Percentiles rank a stretch among this genome's conserved stretches.
phyloP scores from a whole-genome alignment of 2,329 filamentous ascomycete species.

The Harringtonia lauricola region DNA sequence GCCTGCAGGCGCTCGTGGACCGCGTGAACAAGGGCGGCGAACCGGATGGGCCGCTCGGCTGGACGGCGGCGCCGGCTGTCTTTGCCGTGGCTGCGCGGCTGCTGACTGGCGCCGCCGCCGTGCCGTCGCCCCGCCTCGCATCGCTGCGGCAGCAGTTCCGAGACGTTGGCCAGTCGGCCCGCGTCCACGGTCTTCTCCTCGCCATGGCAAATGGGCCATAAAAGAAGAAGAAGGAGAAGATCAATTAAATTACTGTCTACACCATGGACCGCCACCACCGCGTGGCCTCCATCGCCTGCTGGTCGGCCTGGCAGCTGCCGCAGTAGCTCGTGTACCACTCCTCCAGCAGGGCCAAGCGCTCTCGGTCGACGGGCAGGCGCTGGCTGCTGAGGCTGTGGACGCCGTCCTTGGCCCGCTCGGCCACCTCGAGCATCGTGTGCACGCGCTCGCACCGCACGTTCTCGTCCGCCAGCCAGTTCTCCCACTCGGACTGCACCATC shows the following conservation, averaged over 20 bases:
- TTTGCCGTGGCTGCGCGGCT: slow-evolving; percentile 49
- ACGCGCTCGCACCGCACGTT: slow-evolving; percentile 60
- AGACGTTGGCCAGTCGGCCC: not conserved
- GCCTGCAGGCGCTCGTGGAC: slow-evolving; percentile 31
- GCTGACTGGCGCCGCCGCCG: slow-evolving; percentile 25
- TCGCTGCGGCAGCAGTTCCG: slow-evolving; percentile 6
- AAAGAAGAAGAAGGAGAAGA: not conserved
- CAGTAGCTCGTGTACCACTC: slow-evolving; percentile 44
- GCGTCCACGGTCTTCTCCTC: slow-evolving; percentile 11
- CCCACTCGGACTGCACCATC: slow-evolving; percentile 80
- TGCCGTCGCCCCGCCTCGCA: slow-evolving; percentile 11
- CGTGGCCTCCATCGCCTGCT: slow-evolving; percentile 13
- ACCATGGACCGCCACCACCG: slow-evolving; percentile 8
- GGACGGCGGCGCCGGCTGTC: slow-evolving; percentile 56
- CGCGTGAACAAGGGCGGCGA: slow-evolving; percentile 15
- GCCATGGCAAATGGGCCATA: slow-evolving; percentile 4
- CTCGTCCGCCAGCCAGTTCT: slow-evolving; percentile 82
- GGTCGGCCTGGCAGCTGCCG: slow-evolving; percentile 41
- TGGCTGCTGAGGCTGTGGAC: not conserved
- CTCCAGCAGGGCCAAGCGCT: slow-evolving; percentile 26
- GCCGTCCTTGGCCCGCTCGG: not conserved
- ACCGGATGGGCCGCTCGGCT: slow-evolving; percentile 59
- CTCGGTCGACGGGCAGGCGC: slow-evolving; percentile 14
- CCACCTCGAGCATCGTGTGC: slow-evolving; percentile 27
- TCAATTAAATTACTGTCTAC: not conserved